Evolutionary conservation across 768 basidiomycete genomes (phyloP), one percentile per base, ranked within the genome.

Genomic region (Phlebiopsis flavidoalba): DNA sequence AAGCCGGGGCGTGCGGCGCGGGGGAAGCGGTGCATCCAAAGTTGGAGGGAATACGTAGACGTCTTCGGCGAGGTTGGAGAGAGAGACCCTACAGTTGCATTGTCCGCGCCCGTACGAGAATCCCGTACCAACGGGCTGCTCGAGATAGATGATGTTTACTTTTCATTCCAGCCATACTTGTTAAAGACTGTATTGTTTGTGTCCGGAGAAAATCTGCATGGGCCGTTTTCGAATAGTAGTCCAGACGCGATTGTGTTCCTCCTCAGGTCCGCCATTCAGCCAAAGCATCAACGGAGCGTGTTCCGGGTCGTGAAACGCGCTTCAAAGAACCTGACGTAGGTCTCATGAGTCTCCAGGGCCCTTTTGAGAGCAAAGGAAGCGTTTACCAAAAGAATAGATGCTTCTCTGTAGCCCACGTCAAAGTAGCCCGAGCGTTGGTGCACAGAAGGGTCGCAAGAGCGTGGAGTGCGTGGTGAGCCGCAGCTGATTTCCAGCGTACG

Each of bases 371-470:
- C 46, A 56, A 46, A 26, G 36, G 17, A 35, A 36, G 1, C 3
- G 33, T 66, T 63, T 74, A 77, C 81, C 80, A 83, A 74, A 80
- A 82, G 74, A 83, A 83, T 31, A 83, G 70, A 63, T 83, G 81
- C 53, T 75, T 75, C n/a, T 71, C 74, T 40, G 78, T 75, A 7
- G 71, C 70, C n/a, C 53, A 82, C 75, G 65, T 83, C 81, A 35
- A 83, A 69, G 66, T 83, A 83, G 8, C 81, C 81, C 11, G 76
- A 63, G 37, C 65, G 53, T 55, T 69, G 67, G 72, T 89, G 82
- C 45, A 93, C 91, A n/a, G 80, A 73, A 0, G 87, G 70, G 64
- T 96, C 94, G 65, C 94, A 95, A 6, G n/a, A 95, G 74, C 35
- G 80, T 77, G 10, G 93, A n/a, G n/a, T n/a, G 88, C 64, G 86